Evolutionary conservation across 1,284 basidiomycete genomes (phyloP).

Genomic region (Sporisorium reilianum): DNA sequence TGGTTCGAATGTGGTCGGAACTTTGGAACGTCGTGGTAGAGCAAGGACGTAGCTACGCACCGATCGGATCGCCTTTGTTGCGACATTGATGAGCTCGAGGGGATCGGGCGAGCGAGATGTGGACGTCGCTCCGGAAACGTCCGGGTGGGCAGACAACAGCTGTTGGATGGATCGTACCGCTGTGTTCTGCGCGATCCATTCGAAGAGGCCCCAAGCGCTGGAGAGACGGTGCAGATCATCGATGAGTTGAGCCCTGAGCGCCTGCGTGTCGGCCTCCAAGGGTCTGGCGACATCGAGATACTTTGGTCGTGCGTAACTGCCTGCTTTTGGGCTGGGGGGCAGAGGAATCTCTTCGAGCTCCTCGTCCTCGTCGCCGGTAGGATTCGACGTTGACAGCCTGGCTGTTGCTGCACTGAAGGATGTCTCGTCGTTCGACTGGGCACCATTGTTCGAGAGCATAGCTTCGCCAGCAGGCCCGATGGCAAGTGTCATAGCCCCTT

Average conservation of each 20-base stretch:
- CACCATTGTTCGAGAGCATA: constrained; percentile 15
- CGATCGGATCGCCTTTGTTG: constrained; percentile 50
- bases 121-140: not conserved
- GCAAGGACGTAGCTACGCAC: constrained; percentile 55
- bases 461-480: constrained; percentile 55
- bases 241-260: constrained; percentile 26
- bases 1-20: constrained; percentile 26
- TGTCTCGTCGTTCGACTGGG: not conserved
- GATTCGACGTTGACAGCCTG: constrained; percentile 6
- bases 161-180: constrained; percentile 4
- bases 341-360: constrained; percentile 16
- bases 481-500: constrained; percentile 44
- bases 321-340: constrained; percentile 46
- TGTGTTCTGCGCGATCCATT: constrained; percentile 14
- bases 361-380: constrained; percentile 15
- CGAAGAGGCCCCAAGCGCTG: constrained; percentile 15
- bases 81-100: constrained; percentile 32
- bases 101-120: constrained; percentile 10
- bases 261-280: constrained; percentile 51
- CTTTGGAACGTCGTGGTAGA: constrained; percentile 30
- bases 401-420: not conserved
- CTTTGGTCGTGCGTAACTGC: constrained; percentile 18
- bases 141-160: constrained; percentile 2
- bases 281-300: constrained; percentile 48
- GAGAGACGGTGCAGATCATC: constrained; percentile 23